Evolutionary conservation across 2,329 filamentous ascomycete genomes (phyloP).

Genomic region (Talaromyces amestolkiae): DNA sequence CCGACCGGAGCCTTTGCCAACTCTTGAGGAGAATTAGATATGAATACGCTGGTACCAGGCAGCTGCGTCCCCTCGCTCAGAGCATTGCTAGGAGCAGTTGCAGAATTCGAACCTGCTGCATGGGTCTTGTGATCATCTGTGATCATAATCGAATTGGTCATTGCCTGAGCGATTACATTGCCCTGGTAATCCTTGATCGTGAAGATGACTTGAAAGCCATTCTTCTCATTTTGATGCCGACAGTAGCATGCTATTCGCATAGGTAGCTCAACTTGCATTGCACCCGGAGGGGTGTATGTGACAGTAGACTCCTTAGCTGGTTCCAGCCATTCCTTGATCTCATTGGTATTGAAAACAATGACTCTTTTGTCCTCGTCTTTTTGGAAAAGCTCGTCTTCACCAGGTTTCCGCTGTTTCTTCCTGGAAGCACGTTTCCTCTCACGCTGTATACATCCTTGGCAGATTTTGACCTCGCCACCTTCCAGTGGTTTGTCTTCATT

Average conservation of each 20-base stretch:
- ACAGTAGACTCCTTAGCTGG: slow-evolving; percentile 53
- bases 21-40: slow-evolving; percentile 34
- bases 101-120: slow-evolving; percentile 42
- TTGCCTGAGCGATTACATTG: slow-evolving; percentile 75
- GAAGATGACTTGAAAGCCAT: slow-evolving; percentile 90
- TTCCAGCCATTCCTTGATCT: slow-evolving; percentile 79
- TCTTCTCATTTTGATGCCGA: slow-evolving; percentile 89
- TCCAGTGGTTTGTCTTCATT: slow-evolving; percentile 73
- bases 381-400: slow-evolving; percentile 86
- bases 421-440: slow-evolving; percentile 87
- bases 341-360: slow-evolving; percentile 86
- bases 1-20: slow-evolving; percentile 30
- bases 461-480: slow-evolving; percentile 92
- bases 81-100: slow-evolving; percentile 33
- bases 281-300: slow-evolving; percentile 49
- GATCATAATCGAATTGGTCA: slow-evolving; percentile 89
- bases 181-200: slow-evolving; percentile 81
- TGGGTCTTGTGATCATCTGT: slow-evolving; percentile 97
- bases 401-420: slow-evolving; percentile 89
- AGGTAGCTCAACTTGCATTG: slow-evolving; percentile 76
- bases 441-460: slow-evolving; percentile 82
- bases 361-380: slow-evolving; percentile 76
- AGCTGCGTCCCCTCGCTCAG: slow-evolving; percentile 41
- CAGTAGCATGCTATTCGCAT: slow-evolving; percentile 99
- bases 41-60: slow-evolving; percentile 46